Evolutionary conservation across 345 rosid genomes (phyloP).

Genomic region (Ailanthus altissimus): DNA sequence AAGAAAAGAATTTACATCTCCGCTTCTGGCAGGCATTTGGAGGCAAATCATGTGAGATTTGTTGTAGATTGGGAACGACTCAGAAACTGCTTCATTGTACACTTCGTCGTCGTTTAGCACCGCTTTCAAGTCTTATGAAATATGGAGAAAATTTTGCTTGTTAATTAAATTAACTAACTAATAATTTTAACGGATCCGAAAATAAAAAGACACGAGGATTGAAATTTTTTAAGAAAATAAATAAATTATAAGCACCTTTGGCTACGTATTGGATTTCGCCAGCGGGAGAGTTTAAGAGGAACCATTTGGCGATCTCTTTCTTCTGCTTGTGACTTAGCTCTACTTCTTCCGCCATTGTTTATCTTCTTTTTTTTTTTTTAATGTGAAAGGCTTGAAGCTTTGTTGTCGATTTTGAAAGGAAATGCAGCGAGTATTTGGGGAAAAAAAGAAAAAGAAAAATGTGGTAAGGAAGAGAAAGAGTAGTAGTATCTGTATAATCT

Average conservation of each 20-base stretch:
- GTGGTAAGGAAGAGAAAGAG: conserved; percentile 21
- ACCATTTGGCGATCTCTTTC: conserved; percentile 99
- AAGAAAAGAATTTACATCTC: conserved; percentile 59
- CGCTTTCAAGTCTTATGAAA: conserved; percentile 64
- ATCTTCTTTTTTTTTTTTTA: too few species aligned
- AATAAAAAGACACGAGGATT: not conserved
- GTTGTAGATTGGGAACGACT: conserved; percentile 82
- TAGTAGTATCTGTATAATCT: conserved; percentile 19
- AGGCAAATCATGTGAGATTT: conserved; percentile 93
- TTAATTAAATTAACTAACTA: not conserved
- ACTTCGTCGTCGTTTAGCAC: conserved; percentile 69
- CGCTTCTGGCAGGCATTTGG: conserved; percentile 60
- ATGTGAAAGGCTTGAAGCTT: not conserved
- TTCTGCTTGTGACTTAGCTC: conserved; percentile 72
- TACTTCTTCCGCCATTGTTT: conserved; percentile 58
- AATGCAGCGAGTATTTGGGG: not conserved
- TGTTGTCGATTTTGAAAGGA: not conserved
- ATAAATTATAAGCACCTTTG: conserved; percentile 49
- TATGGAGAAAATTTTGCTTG: not conserved
- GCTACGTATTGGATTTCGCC: conserved; percentile 98
- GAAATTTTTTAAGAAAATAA: not conserved
- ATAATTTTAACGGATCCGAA: conserved; percentile 11
- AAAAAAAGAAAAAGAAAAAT: not conserved
- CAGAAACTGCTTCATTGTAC: conserved; percentile 73
- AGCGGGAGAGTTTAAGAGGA: conserved; percentile 89